Percentiles rank a stretch among this genome's conserved stretches.
Conservation (phyloP, 2,329 filamentous ascomycete genomes). For the Madurella fahalii region DNA sequence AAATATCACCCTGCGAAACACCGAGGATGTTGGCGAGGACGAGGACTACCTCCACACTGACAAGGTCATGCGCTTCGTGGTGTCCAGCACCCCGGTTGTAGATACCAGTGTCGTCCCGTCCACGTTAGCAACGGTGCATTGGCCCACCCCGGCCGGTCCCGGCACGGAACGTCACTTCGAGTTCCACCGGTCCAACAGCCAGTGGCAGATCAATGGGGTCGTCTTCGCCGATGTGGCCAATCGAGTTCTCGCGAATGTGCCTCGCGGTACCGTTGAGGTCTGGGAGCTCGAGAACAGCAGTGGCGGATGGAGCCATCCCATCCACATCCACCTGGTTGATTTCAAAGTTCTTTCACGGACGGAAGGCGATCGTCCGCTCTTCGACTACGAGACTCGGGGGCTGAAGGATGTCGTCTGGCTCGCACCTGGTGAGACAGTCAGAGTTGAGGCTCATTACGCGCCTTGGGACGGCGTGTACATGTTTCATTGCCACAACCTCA, state of each 20-base stretch:
- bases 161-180: conserved; percentile 19
- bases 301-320: conserved; percentile 44
- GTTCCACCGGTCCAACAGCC: conserved; percentile 18
- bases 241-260: conserved; percentile 40
- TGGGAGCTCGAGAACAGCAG: conserved; percentile 42
- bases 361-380: conserved; percentile 35
- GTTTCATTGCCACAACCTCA: conserved; percentile 43
- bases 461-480: conserved; percentile 21
- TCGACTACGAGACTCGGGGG: conserved; percentile 45
- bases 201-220: conserved; percentile 43
- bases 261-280: conserved; percentile 38
- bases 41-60: conserved; percentile 27
- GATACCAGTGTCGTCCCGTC: conserved; percentile 12
- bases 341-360: conserved; percentile 47
- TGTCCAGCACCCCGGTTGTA: conserved; percentile 10
- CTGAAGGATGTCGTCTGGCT: conserved; percentile 53
- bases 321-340: conserved; percentile 52
- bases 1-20: no score
- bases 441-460: conserved; percentile 41
- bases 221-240: conserved; percentile 36
- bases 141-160: conserved; percentile 7
- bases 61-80: conserved; percentile 24
- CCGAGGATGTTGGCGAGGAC: background rate
- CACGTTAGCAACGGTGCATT: conserved; percentile 10
- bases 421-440: conserved; percentile 39